Conservation (phyloP, 2,329 filamentous ascomycete species). For the Davidsoniella neocaledoniae region DNA sequence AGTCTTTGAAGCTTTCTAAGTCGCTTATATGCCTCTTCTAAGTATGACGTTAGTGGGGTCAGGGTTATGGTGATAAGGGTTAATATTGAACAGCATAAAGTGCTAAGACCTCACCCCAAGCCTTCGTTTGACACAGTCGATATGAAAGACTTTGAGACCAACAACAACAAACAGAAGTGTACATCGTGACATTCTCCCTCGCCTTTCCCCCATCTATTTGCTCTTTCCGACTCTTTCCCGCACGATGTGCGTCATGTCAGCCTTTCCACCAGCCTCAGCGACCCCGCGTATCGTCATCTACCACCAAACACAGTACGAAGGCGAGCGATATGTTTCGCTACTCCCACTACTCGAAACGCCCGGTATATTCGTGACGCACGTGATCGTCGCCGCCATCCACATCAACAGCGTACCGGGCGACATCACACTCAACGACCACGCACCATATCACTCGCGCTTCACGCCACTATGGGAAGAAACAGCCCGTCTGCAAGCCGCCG, state of each 20-base stretch:
- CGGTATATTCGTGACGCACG: slow-evolving; percentile 43
- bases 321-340: slow-evolving; percentile 30
- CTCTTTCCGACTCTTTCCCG: not conserved
- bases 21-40: too few relatives aligned
- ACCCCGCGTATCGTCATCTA: slow-evolving; percentile 30
- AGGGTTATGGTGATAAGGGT: too few relatives aligned
- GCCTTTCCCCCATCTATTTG: not conserved
- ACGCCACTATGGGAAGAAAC: slow-evolving; percentile 65
- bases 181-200: not conserved
- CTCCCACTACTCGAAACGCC: slow-evolving; percentile 33
- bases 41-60: too few relatives aligned
- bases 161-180: too few relatives aligned
- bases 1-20: too few relatives aligned
- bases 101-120: too few relatives aligned
- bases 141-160: too few relatives aligned
- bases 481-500: slow-evolving; percentile 49
- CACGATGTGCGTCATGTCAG: slow-evolving; percentile 1
- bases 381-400: slow-evolving; percentile 77
- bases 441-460: slow-evolving; percentile 49
- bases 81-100: too few relatives aligned
- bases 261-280: slow-evolving; percentile 19
- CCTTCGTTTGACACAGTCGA: too few relatives aligned
- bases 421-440: slow-evolving; percentile 67
- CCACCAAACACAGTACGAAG: slow-evolving; percentile 38
- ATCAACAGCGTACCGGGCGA: slow-evolving; percentile 50